These are phyloP conservation scores for Fusarium globosum DNA, from an alignment of 2,329 filamentous ascomycete species.

Conservation along the genomic window DNA sequence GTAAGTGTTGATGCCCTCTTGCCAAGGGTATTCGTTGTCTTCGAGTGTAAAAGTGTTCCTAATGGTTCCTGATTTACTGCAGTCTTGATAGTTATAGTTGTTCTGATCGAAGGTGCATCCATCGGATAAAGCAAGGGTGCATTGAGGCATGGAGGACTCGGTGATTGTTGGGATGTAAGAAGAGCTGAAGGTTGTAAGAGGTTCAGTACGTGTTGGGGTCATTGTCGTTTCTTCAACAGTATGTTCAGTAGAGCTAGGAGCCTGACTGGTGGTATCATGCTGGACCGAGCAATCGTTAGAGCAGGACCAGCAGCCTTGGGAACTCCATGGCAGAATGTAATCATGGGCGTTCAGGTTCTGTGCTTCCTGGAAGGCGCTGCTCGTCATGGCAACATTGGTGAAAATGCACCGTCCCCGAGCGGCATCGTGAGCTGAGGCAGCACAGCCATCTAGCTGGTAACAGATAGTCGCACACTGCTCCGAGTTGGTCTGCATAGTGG, in stretches of 20 bases:
- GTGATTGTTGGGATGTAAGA: constrained; percentile 10
- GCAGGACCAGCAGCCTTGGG: background rate
- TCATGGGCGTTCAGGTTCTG: background rate
- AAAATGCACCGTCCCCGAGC: background rate
- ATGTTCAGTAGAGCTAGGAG: background rate
- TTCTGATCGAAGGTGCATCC: background rate
- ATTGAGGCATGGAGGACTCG: constrained; percentile 5
- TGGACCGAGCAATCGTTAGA: background rate
- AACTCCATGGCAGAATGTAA: constrained; percentile 14
- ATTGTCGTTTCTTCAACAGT: background rate
- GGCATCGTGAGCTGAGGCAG: background rate
- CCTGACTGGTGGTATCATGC: background rate
- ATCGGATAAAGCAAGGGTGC: constrained; percentile 18
- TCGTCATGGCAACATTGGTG: background rate
- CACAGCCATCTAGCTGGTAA: background rate
- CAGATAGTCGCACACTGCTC: constrained; percentile 7
- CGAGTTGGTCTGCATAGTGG: constrained; percentile 2
- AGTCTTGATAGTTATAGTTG: background rate
- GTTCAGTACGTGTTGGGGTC: background rate
- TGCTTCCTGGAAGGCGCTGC: background rate
- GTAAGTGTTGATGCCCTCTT: background rate
- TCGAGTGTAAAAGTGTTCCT: background rate
- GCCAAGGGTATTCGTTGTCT: constrained; percentile 17
- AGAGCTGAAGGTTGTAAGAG: background rate
- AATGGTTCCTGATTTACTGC: background rate